Conservation (phyloP, 257 asterid genomes). For the Eucommia ulmoides region DNA sequence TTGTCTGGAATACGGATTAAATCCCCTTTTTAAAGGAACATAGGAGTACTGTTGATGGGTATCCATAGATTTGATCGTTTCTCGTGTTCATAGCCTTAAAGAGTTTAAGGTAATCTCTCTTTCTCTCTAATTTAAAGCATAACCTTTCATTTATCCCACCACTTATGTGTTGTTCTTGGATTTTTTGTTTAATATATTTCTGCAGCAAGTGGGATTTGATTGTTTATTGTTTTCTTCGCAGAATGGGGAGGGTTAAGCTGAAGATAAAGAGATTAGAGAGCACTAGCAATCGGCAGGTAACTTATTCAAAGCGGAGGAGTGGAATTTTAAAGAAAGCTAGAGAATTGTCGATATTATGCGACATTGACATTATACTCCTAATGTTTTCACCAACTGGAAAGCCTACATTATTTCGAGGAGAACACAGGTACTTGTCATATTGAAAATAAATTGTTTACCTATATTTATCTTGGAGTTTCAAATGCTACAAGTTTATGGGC, state of each 20-base stretch:
- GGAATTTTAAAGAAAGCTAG: constrained; percentile 80
- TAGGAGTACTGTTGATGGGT: constrained; percentile 12
- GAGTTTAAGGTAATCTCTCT: not conserved
- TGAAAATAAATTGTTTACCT: too few relatives aligned
- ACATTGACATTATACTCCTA: constrained; percentile 61
- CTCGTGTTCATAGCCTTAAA: constrained; percentile 10
- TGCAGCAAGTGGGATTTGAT: not conserved
- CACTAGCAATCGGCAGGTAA: constrained; percentile 60
- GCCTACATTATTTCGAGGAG: constrained; percentile 60
- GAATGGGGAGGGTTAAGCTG: constrained; percentile 87
- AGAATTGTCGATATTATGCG: constrained; percentile 75
- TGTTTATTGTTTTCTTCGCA: constrained; percentile 14
- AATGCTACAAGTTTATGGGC: not conserved
- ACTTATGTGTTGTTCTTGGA: not conserved
- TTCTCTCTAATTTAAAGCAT: not conserved
- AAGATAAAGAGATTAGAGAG: constrained; percentile 80
- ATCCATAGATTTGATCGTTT: constrained; percentile 15
- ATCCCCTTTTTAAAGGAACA: constrained; percentile 15
- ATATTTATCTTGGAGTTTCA: too few relatives aligned
- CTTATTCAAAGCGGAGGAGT: constrained; percentile 67
- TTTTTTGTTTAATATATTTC: not conserved
- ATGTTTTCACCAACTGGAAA: constrained; percentile 88
- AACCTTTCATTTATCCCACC: not conserved
- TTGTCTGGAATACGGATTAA: too few relatives aligned
- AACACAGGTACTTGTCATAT: constrained; percentile 44